These are phyloP conservation scores for Candida insectalens DNA, from an alignment of 805 yeast species.

Conservation along the genomic window DNA sequence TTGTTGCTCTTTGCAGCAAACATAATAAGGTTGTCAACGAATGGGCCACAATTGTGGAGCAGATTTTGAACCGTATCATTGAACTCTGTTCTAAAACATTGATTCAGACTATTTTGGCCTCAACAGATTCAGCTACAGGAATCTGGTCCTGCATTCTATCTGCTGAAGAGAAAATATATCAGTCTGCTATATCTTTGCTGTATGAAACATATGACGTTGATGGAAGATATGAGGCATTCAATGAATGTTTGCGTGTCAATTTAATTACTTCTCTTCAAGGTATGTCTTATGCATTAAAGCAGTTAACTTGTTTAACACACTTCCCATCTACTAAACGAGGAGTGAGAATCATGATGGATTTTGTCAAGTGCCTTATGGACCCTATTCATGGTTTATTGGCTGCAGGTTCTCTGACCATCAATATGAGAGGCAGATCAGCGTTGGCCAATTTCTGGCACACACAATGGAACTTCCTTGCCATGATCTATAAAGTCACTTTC, in stretches of 20 bases:
- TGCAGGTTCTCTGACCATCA: conserved; percentile 5
- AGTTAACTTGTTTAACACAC: conserved; percentile 25
- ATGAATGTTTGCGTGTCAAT: conserved; percentile 36
- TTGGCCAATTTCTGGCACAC: conserved; percentile 49
- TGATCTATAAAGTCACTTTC: conserved; percentile 58
- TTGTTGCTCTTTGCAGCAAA: conserved; percentile 16
- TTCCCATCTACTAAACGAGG: conserved; percentile 32
- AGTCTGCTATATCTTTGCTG: conserved; percentile 59
- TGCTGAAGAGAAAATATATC: conserved; percentile 46
- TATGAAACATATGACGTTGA: conserved; percentile 73
- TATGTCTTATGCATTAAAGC: no score
- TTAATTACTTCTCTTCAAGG: conserved; percentile 35
- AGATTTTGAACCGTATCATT: conserved; percentile 16
- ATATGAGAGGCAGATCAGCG: conserved; percentile 10
- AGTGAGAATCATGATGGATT: conserved; percentile 66
- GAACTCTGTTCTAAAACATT: conserved; percentile 12
- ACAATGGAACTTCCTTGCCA: conserved; percentile 64
- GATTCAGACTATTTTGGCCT: conserved; percentile 27
- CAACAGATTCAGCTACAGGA: conserved; percentile 41
- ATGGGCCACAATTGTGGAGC: conserved; percentile 13
- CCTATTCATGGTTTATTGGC: conserved; percentile 52
- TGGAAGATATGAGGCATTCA: conserved; percentile 73
- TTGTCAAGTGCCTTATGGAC: conserved; percentile 50
- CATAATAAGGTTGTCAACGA: conserved; percentile 17
- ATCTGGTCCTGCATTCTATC: conserved; percentile 71